Percentiles rank a stretch among this genome's conserved stretches.
phyloP scores from a whole-genome alignment of 768 basidiomycete species.

The Postia placenta region DNA sequence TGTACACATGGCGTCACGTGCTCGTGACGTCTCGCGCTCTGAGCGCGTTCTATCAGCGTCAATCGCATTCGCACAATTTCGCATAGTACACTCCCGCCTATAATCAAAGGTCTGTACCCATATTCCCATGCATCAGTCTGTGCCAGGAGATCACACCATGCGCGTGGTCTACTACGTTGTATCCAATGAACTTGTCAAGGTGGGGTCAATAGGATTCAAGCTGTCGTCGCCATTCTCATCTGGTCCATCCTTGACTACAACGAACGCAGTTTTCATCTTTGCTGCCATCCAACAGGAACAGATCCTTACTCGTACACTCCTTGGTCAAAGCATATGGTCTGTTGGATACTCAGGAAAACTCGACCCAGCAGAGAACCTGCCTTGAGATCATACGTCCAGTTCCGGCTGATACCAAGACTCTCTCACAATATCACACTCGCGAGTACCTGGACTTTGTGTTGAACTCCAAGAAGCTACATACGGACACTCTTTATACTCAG shows the following conservation, averaged over 20 bases:
- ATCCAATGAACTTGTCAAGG: conserved; percentile 54
- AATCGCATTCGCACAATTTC: too few relatives aligned
- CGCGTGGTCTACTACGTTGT: conserved; percentile 36
- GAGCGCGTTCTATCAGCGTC: too few relatives aligned
- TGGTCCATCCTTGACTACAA: background rate
- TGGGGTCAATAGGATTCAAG: too few relatives aligned
- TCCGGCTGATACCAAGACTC: conserved; percentile 49
- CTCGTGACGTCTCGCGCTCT: too few relatives aligned
- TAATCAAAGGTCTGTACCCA: too few relatives aligned
- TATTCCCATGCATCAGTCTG: too few relatives aligned
- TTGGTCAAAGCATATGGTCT: conserved; percentile 50
- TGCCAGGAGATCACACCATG: too few relatives aligned
- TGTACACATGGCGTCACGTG: too few relatives aligned
- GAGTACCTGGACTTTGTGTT: conserved; percentile 63
- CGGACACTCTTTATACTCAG: background rate
- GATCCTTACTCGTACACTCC: conserved; percentile 63
- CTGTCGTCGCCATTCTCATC: background rate
- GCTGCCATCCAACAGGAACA: conserved; percentile 63
- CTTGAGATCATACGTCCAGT: conserved; percentile 44
- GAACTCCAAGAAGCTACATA: conserved; percentile 18
- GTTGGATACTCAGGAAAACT: conserved; percentile 20
- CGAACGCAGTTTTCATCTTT: conserved; percentile 38
- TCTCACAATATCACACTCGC: conserved; percentile 63
- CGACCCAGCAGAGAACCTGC: background rate
- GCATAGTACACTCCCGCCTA: too few relatives aligned